Percentiles rank a stretch among this genome's conserved stretches.
phyloP scores from a whole-genome alignment of 106 monocot genomes.

The Xerophyta viscosa region DNA sequence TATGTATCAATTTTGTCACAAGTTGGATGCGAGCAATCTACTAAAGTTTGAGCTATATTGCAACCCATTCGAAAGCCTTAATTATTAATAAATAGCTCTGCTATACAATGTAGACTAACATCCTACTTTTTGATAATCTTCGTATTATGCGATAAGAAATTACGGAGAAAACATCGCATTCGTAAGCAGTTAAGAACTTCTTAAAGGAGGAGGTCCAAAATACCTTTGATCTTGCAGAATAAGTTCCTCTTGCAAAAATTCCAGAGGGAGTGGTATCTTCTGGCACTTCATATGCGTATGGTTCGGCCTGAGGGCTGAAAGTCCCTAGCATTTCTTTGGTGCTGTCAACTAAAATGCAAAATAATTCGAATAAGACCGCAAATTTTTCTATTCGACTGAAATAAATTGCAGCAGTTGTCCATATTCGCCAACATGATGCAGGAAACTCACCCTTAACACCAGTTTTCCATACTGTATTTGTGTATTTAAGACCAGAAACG shows the following conservation, averaged over 20 bases:
- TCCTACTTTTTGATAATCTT: too few species aligned
- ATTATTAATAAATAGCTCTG: too few species aligned
- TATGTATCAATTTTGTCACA: too few species aligned
- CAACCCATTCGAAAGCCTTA: too few species aligned
- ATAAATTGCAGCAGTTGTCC: not conserved
- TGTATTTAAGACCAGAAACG: constrained; percentile 70
- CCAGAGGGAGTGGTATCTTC: constrained; percentile 90
- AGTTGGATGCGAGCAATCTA: too few species aligned
- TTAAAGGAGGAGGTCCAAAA: not conserved
- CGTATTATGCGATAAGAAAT: not conserved
- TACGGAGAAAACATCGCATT: not conserved
- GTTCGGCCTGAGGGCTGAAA: constrained; percentile 81
- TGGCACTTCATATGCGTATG: constrained; percentile 59
- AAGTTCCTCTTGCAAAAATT: constrained; percentile 78
- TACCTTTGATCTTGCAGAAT: constrained; percentile 89
- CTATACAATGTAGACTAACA: too few species aligned
- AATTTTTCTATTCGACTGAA: not conserved
- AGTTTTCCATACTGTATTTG: constrained; percentile 91
- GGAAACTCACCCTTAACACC: constrained; percentile 57
- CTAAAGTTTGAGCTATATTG: too few species aligned
- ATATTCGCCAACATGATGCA: not conserved
- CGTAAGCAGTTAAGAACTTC: not conserved
- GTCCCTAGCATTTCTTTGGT: constrained; percentile 93
- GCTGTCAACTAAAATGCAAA: constrained; percentile 59
- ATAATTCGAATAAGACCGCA: not conserved